Percentiles rank a stretch among this genome's conserved stretches.
These are phyloP conservation scores for Citrus glauca DNA, from an alignment of 345 rosid genomes.

Conservation along the genomic window DNA sequence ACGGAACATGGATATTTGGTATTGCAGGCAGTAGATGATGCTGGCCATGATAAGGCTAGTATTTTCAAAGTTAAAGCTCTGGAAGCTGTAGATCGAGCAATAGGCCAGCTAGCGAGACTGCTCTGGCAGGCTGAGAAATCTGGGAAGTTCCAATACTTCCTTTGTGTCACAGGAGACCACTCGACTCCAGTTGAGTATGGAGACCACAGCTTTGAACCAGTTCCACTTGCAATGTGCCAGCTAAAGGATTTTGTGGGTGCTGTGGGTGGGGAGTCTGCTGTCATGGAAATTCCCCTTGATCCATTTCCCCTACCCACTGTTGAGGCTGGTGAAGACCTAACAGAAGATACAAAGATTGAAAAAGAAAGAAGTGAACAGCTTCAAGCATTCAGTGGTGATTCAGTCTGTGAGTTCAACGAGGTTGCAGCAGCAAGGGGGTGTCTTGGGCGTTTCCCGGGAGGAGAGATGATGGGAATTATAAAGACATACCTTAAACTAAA, in stretches of 20 bases:
- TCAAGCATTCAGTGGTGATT: conserved; percentile 56
- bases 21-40: conserved; percentile 91
- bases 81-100: conserved; percentile 82
- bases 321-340: conserved; percentile 37
- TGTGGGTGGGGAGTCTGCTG: conserved; percentile 59
- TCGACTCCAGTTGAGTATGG: conserved; percentile 96
- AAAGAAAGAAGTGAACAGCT: conserved; percentile 20
- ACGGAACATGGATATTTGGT: neutral
- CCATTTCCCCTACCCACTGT: conserved; percentile 79
- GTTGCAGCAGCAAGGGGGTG: conserved; percentile 88
- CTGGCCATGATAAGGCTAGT: conserved; percentile 92
- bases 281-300: conserved; percentile 59
- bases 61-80: conserved; percentile 75
- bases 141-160: conserved; percentile 53
- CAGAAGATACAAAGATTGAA: conserved; percentile 16
- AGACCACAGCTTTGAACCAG: conserved; percentile 94
- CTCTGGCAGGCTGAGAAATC: conserved; percentile 75
- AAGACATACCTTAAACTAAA: conserved; percentile 42
- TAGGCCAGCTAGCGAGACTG: conserved; percentile 79
- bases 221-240: conserved; percentile 73
- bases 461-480: conserved; percentile 74
- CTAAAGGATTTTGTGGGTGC: conserved; percentile 70
- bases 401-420: conserved; percentile 69
- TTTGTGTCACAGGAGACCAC: conserved; percentile 92
- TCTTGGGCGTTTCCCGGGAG: conserved; percentile 91